A percentile compares a stretch with the other conserved stretches of the same genome.
These are phyloP conservation scores for Tetrahymena borealis DNA, from an alignment of 73 alveolate species.

Conservation along the genomic window DNA sequence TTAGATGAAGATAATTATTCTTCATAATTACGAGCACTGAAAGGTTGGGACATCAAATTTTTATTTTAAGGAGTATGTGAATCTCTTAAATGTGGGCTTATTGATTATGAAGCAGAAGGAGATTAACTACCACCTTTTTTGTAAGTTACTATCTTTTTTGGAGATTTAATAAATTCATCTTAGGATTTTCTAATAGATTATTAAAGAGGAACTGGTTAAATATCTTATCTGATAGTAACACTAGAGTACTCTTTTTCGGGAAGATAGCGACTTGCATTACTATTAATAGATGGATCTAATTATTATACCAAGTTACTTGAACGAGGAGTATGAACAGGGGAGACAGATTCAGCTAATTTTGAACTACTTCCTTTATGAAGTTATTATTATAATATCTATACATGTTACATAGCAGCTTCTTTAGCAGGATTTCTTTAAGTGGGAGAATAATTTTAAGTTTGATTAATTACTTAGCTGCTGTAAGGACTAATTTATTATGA, in stretches of 20 bases:
- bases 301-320: neutral
- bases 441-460: neutral
- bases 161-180: neutral
- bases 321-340: neutral
- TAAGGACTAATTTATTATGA: neutral
- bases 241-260: neutral
- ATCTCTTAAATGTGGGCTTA: neutral
- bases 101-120: neutral
- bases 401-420: neutral
- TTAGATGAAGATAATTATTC: neutral
- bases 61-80: neutral
- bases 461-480: neutral
- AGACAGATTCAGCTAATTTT: neutral
- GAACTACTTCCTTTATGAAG: neutral
- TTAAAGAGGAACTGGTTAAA: neutral
- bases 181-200: neutral
- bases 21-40: neutral
- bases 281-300: neutral
- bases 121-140: neutral
- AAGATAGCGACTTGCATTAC: neutral
- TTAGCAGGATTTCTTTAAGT: neutral
- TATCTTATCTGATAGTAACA: neutral
- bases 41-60: neutral
- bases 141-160: neutral
- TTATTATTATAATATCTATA: neutral